Conservation (phyloP, 176 grass and related monocot species). For the Rhynchospora breviuscula region DNA sequence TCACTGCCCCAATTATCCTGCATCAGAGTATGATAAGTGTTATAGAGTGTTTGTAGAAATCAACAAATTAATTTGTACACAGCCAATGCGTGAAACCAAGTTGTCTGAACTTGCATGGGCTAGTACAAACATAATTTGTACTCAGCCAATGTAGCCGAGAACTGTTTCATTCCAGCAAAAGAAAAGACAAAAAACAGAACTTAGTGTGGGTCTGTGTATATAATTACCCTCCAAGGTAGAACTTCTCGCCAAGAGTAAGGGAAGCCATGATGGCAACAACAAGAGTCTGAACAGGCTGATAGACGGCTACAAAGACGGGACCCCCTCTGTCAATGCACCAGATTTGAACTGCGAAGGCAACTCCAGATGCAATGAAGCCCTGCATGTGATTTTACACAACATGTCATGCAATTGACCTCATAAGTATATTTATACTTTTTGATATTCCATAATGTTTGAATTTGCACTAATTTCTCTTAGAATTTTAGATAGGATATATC, state of each 20-base stretch:
- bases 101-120: neutral
- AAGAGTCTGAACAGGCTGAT: conserved; percentile 93
- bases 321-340: conserved; percentile 97
- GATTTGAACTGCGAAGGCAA: conserved; percentile 95
- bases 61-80: neutral
- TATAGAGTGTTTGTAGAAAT: neutral
- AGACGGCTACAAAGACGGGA: conserved; percentile 93
- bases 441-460: neutral
- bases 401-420: neutral
- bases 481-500: neutral
- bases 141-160: neutral
- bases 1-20: conserved; percentile 71
- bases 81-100: neutral
- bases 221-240: conserved; percentile 81
- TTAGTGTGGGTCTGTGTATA: neutral
- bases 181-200: neutral
- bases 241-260: conserved; percentile 64
- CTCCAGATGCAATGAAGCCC: conserved; percentile 90
- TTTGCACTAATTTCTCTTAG: neutral
- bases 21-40: neutral
- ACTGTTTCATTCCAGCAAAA: neutral
- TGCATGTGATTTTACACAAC: conserved; percentile 25
- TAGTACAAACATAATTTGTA: neutral
- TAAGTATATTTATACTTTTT: neutral
- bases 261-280: conserved; percentile 94